These are phyloP conservation scores for Phytomonas serpens DNA, from an alignment of 208 protist species.

Conservation along the genomic window DNA sequence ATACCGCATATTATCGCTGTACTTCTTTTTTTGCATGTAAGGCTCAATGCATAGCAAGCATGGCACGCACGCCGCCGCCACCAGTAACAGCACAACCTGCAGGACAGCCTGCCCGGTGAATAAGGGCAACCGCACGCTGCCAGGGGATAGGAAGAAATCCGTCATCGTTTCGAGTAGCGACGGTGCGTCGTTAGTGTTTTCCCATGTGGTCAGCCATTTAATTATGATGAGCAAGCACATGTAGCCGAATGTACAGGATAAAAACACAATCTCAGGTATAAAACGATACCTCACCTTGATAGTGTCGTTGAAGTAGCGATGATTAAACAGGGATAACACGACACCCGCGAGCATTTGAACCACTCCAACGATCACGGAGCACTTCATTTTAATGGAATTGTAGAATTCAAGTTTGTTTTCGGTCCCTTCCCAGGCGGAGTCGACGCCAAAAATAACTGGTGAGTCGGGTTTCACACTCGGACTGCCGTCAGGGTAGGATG, in stretches of 20 bases:
- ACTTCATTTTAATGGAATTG: slow-evolving; percentile 99
- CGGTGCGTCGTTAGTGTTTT: slow-evolving; percentile 76
- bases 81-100: slow-evolving; percentile 76
- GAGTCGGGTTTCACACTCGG: slow-evolving; percentile 34
- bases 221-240: slow-evolving; percentile 95
- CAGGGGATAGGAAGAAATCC: slow-evolving; percentile 89
- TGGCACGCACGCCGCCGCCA: slow-evolving; percentile 69
- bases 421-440: slow-evolving; percentile 85
- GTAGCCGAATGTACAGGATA: slow-evolving; percentile 94
- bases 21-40: slow-evolving; percentile 43
- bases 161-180: slow-evolving; percentile 89
- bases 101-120: slow-evolving; percentile 70
- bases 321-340: slow-evolving; percentile 90
- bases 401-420: slow-evolving; percentile 96
- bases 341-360: slow-evolving; percentile 96
- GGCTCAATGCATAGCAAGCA: slow-evolving; percentile 83
- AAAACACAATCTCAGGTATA: slow-evolving; percentile 96
- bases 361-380: slow-evolving; percentile 95
- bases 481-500: slow-evolving; percentile 29
- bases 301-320: slow-evolving; percentile 87
- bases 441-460: slow-evolving; percentile 71
- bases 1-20: slow-evolving; percentile 23
- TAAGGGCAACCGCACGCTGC: slow-evolving; percentile 58
- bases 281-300: slow-evolving; percentile 92
- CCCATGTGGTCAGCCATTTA: slow-evolving; percentile 95